These are phyloP conservation scores for Parietaria judaica DNA, from an alignment of 306 rosid species.

Conservation along the genomic window DNA sequence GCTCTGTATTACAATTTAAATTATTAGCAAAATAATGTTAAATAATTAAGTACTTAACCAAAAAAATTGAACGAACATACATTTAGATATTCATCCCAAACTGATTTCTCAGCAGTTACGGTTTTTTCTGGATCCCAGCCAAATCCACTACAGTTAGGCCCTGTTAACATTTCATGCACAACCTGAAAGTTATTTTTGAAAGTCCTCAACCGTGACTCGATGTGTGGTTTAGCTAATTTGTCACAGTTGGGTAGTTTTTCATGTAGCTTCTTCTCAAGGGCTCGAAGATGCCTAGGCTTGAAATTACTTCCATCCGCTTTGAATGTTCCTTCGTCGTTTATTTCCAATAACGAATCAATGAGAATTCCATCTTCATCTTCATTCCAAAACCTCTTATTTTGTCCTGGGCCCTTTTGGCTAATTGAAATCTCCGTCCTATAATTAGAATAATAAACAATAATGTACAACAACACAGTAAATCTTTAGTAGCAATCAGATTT, in stretches of 20 bases:
- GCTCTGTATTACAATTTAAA: neutral
- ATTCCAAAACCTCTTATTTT: neutral
- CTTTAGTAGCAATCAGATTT: no score
- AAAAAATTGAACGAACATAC: neutral
- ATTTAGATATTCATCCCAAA: neutral
- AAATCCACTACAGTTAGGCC: neutral
- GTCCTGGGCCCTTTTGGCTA: neutral
- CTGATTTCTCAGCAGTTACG: neutral
- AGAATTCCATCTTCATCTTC: neutral
- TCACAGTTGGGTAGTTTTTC: neutral
- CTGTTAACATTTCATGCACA: neutral
- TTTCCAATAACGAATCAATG: neutral
- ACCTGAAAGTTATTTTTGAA: neutral
- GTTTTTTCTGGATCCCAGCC: neutral
- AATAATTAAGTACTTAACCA: neutral
- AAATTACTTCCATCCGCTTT: neutral
- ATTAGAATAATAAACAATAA: neutral
- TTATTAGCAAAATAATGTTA: neutral
- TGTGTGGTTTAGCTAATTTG: neutral
- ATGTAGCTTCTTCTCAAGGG: conserved; percentile 2
- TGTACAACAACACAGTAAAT: neutral
- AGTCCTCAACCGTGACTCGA: conserved; percentile 1
- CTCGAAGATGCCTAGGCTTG: neutral
- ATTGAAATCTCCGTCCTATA: neutral
- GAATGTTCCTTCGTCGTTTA: neutral